Evolutionary conservation across 352 stramenopile species (phyloP).

Genomic region (Bremia lactucae): DNA sequence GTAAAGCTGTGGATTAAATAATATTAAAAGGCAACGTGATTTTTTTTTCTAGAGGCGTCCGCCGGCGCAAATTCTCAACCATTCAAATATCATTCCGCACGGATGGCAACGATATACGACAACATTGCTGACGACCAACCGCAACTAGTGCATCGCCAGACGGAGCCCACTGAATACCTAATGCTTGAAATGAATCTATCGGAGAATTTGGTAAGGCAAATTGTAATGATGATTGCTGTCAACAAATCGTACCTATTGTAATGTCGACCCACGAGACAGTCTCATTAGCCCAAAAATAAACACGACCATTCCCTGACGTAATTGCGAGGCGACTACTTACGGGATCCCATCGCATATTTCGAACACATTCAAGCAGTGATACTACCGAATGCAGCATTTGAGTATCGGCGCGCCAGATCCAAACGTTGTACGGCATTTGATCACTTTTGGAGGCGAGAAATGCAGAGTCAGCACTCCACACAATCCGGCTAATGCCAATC

Average conservation of each 20-base stretch:
- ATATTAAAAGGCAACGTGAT: no score
- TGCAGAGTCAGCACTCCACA: constrained; percentile 58
- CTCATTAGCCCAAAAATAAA: constrained; percentile 57
- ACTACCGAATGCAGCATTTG: constrained; percentile 58
- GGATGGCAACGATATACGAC: constrained; percentile 38
- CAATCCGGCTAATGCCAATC: constrained; percentile 51
- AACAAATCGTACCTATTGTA: constrained; percentile 25
- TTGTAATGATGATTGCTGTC: background rate
- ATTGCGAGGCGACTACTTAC: constrained; percentile 38
- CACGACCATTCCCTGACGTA: constrained; percentile 42
- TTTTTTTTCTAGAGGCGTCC: background rate
- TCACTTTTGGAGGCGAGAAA: constrained; percentile 74
- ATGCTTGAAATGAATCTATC: constrained; percentile 53
- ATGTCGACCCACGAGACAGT: constrained; percentile 70
- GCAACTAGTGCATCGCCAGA: constrained; percentile 37
- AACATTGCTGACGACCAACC: constrained; percentile 61
- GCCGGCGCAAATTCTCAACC: background rate
- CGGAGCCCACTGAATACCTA: constrained; percentile 58
- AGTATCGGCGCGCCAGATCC: constrained; percentile 71
- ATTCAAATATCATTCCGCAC: background rate
- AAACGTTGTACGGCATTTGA: constrained; percentile 76
- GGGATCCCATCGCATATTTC: constrained; percentile 56
- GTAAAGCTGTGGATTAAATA: no score
- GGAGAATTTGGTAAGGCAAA: background rate
- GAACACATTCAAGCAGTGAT: constrained; percentile 50